phyloP scores from a whole-genome alignment of 345 rosid species.

The Eucalyptus curtisii region DNA sequence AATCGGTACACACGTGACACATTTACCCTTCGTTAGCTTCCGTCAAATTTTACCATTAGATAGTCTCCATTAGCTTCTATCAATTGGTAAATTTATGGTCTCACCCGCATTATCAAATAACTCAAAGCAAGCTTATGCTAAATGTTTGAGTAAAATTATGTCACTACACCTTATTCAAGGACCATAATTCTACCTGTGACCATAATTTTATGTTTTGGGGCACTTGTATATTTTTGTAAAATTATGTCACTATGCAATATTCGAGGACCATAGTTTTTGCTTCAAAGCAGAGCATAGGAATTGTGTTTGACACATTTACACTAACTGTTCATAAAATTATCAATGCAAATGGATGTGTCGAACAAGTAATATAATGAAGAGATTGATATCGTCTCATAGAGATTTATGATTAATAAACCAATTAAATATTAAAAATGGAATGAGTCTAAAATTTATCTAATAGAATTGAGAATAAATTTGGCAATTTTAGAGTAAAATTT shows the following conservation, averaged over 20 bases:
- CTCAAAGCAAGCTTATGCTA: neutral
- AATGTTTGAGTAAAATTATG: neutral
- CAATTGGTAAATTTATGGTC: neutral
- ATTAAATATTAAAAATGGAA: no score
- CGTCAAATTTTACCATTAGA: accelerated
- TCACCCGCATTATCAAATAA: accelerated
- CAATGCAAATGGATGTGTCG: accelerated
- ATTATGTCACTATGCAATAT: no score
- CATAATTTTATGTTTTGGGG: neutral
- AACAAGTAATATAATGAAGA: no score
- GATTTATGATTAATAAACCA: no score
- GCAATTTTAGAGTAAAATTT: no score
- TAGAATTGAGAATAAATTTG: no score
- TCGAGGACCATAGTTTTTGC: neutral
- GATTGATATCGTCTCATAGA: no score
- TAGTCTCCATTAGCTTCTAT: neutral
- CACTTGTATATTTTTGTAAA: neutral
- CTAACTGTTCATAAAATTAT: accelerated
- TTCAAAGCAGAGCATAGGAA: no score
- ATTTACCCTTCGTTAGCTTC: accelerated
- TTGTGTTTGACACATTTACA: accelerated
- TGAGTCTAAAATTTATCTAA: accelerated
- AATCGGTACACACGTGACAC: accelerated
- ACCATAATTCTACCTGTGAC: neutral
- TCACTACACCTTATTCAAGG: accelerated